Percentiles rank a stretch among this genome's conserved stretches.
Evolutionary conservation across 805 yeast species (phyloP).

Genomic region (Candida sithepensis): DNA sequence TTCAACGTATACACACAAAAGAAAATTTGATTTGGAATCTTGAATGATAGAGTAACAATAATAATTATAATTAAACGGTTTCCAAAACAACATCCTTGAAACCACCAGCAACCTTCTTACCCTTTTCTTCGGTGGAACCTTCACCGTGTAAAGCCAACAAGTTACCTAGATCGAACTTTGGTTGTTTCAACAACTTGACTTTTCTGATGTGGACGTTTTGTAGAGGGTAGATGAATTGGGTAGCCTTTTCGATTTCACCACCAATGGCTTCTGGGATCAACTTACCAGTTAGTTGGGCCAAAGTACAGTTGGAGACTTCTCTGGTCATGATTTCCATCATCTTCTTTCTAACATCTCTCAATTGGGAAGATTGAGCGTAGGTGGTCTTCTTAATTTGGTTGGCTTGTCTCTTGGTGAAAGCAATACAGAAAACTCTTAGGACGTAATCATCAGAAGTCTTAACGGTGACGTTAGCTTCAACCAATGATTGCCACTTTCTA

Average conservation of each 20-base stretch:
- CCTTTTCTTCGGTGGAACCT: slow-evolving; percentile 89
- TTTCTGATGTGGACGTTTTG: slow-evolving; percentile 99
- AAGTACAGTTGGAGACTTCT: slow-evolving; percentile 91
- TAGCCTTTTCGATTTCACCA: slow-evolving; percentile 96
- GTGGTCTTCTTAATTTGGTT: slow-evolving; percentile 97
- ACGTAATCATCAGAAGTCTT: slow-evolving; percentile 98
- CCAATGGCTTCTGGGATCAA: slow-evolving; percentile 98
- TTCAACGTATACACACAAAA: neutral
- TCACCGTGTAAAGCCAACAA: slow-evolving; percentile 98
- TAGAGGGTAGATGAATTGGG: slow-evolving; percentile 92
- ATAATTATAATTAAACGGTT: slow-evolving; percentile 63
- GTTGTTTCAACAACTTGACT: slow-evolving; percentile 97
- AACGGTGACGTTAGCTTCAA: slow-evolving; percentile 97
- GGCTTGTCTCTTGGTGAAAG: slow-evolving; percentile 96
- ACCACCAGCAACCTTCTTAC: slow-evolving; percentile 92
- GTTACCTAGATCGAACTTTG: slow-evolving; percentile 97
- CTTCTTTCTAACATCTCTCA: slow-evolving; percentile 96
- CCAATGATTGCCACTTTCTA: slow-evolving; percentile 98
- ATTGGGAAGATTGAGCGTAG: slow-evolving; percentile 96
- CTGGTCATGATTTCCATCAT: slow-evolving; percentile 94
- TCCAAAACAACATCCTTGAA: slow-evolving; percentile 99
- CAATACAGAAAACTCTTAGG: slow-evolving; percentile 94
- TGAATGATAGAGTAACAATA: neutral
- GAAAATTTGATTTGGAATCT: no score
- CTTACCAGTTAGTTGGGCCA: slow-evolving; percentile 95